Evolutionary conservation across 2,329 filamentous ascomycete genomes (phyloP), one percentile per base, ranked within the genome.

Genomic region (Xylaria sp.): DNA sequence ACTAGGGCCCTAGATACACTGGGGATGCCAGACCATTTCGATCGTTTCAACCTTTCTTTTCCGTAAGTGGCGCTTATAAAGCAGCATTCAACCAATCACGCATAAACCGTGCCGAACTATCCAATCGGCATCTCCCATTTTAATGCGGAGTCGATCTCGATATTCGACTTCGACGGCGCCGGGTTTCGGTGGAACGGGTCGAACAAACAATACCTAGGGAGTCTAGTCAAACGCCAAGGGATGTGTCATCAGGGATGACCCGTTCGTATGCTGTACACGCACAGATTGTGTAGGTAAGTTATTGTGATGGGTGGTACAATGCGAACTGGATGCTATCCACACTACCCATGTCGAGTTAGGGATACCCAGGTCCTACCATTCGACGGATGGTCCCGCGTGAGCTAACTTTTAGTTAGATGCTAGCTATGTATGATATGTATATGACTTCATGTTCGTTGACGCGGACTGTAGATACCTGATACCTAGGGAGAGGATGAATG

Each of bases 41-140:
- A 17, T 42, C 11, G 4, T 42, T 17, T 47, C 42, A 7, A 47
- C 17, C 42, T n/a, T n/a, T n/a, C 45, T 5, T 27, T 39, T 27
- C 24, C 24, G 8, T 34, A 39, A n/a, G 54, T 47, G 21, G 12
- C 32, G 34, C 47, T 21, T 21, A 34, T 47, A 30, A 42, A 21
- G 27, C 3, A 3, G 5, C 27, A 6, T 2, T 39, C 19, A 14
- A 30, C 51, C 61, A 63, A 56, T 63, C 51, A 57, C 19, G 48
- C 8, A 30, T 27, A n/a, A 12, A 21, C 19, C 4, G 5, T 21
- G n/a, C 9, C 9, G 19, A 39, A 19, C 21, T 14, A 24, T 47
- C 61, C 61, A 63, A 63, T 63, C 51, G 42, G 24, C 27, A 57
- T 45, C 19, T 36, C 30, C 24, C n/a, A 8, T n/a, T 56, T 5